Conservation (phyloP, 768 basidiomycete species). For the Rhodotorula graminis region DNA sequence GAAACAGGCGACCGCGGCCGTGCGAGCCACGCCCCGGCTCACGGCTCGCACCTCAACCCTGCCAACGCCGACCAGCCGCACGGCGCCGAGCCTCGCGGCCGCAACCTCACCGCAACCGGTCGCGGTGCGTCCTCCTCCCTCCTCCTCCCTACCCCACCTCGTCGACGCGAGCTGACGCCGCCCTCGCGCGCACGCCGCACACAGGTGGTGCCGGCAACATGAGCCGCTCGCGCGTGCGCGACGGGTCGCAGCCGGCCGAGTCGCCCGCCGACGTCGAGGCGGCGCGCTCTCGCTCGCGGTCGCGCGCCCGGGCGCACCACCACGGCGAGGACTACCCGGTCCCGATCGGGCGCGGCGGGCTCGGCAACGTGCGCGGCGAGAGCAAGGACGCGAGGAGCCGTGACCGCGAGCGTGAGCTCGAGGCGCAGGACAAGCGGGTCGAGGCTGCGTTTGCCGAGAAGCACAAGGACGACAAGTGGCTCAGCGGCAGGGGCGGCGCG, state of each 20-base stretch:
- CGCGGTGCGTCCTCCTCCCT: conserved; percentile 11
- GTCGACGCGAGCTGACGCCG: background rate
- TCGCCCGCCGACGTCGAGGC: conserved; percentile 9
- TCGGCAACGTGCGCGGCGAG: conserved; percentile 28
- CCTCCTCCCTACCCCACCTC: background rate
- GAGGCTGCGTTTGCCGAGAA: conserved; percentile 19
- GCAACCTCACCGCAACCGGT: conserved; percentile 22
- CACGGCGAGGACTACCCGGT: conserved; percentile 30
- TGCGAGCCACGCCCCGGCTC: background rate
- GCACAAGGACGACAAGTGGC: conserved; percentile 13
- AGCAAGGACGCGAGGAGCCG: background rate
- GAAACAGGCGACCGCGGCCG: conserved; percentile 19
- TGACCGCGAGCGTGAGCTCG: conserved; percentile 16
- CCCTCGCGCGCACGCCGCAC: too few relatives aligned
- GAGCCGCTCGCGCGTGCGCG: conserved; percentile 36
- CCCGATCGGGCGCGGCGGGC: conserved; percentile 26
- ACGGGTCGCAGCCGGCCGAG: conserved; percentile 13
- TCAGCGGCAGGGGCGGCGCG: conserved; percentile 24
- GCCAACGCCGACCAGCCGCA: background rate
- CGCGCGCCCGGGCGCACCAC: conserved; percentile 8
- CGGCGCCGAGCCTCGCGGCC: conserved; percentile 13
- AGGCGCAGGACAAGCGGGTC: conserved; percentile 21
- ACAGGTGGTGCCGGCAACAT: conserved; percentile 38
- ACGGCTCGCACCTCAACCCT: conserved; percentile 34
- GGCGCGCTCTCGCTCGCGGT: conserved; percentile 31